These are phyloP conservation scores for Pharnaceum exiguum DNA, from an alignment of 148 eudicot genomes.

Conservation along the genomic window DNA sequence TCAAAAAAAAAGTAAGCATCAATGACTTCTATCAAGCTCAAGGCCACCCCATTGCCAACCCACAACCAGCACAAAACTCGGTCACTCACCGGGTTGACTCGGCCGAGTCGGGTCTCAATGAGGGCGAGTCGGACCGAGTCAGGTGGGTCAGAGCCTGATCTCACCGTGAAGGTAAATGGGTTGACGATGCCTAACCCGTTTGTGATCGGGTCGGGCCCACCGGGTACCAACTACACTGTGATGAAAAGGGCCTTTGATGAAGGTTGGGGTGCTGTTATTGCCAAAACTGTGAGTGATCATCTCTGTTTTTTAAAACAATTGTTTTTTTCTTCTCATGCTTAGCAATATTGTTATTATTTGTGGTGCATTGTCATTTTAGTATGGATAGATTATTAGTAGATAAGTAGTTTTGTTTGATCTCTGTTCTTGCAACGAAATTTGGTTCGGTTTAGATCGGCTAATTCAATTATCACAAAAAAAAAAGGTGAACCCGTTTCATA, in stretches of 20 bases:
- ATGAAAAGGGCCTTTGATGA: slow-evolving; percentile 97
- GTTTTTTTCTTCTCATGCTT: background rate
- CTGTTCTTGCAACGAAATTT: too few relatives aligned
- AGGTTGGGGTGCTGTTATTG: slow-evolving; percentile 98
- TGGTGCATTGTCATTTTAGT: background rate
- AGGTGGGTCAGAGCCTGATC: slow-evolving; percentile 52
- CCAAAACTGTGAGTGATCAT: slow-evolving; percentile 64
- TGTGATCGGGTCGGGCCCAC: slow-evolving; percentile 99
- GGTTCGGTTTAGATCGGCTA: too few relatives aligned
- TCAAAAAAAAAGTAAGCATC: too few relatives aligned
- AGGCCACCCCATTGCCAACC: slow-evolving; percentile 1
- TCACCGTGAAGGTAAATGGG: slow-evolving; percentile 84
- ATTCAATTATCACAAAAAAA: too few relatives aligned
- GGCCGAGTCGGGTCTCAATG: slow-evolving; percentile 44
- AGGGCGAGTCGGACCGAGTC: slow-evolving; percentile 34
- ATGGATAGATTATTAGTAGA: too few relatives aligned
- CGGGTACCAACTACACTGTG: slow-evolving; percentile 90
- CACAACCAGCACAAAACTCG: background rate
- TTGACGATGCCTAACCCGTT: slow-evolving; percentile 96
- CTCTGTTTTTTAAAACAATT: background rate
- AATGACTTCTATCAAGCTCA: slow-evolving; percentile 25
- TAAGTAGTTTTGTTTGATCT: too few relatives aligned
- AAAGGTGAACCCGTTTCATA: too few relatives aligned
- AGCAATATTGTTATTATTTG: background rate
- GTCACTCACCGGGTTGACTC: background rate